phyloP scores from a whole-genome alignment of 1,139 yeast species.

The Yamadazyma dendronema region DNA sequence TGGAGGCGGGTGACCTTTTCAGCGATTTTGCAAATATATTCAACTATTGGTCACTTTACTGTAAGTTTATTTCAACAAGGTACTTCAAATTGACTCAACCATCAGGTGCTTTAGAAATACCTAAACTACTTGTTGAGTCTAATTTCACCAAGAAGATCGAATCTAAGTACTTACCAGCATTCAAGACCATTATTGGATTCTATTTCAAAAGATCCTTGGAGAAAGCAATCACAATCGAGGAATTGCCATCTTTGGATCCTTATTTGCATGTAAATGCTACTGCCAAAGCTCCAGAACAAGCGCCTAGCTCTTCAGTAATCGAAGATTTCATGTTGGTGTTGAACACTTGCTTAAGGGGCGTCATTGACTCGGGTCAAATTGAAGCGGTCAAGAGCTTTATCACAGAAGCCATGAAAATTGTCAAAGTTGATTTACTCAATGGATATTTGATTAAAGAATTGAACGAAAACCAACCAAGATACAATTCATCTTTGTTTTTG shows the following conservation, averaged over 20 bases:
- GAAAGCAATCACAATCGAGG: conserved; percentile 79
- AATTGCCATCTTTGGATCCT: conserved; percentile 52
- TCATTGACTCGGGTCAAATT: conserved; percentile 61
- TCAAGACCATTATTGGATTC: conserved; percentile 62
- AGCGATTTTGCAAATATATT: conserved; percentile 73
- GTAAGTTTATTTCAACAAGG: conserved; percentile 67
- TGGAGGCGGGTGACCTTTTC: conserved; percentile 53
- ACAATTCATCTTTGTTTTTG: conserved; percentile 38
- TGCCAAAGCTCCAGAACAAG: conserved; percentile 42
- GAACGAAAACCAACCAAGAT: conserved; percentile 54
- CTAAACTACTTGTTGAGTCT: conserved; percentile 58
- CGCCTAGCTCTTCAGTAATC: conserved; percentile 78
- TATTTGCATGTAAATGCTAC: conserved; percentile 19
- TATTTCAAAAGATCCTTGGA: conserved; percentile 78
- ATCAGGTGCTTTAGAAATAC: conserved; percentile 30
- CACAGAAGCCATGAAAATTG: conserved; percentile 27
- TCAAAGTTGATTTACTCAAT: conserved; percentile 37
- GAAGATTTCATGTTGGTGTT: conserved; percentile 81
- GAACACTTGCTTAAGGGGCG: conserved; percentile 60
- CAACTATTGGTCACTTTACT: conserved; percentile 84
- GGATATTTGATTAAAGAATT: conserved; percentile 50
- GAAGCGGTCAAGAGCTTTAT: conserved; percentile 52
- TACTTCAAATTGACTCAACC: conserved; percentile 34
- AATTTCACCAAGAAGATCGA: conserved; percentile 60
- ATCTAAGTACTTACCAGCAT: conserved; percentile 53